Percentiles rank a stretch among this genome's conserved stretches.
These are phyloP conservation scores for Jamesozyma lodderae DNA, from an alignment of 805 yeast genomes.

Conservation along the genomic window DNA sequence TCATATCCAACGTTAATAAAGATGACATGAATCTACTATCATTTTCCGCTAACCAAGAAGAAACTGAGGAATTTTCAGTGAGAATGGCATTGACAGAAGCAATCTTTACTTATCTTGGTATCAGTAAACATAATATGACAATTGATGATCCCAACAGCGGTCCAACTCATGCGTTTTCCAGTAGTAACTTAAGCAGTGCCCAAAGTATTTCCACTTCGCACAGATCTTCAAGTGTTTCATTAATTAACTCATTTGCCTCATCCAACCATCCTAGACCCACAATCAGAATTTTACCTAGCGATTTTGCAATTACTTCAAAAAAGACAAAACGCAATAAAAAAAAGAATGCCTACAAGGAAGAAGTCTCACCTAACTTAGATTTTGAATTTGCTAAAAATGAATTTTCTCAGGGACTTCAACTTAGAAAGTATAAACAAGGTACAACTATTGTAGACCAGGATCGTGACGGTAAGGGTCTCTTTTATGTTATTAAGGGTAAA, in stretches of 20 bases:
- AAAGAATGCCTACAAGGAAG: constrained; percentile 14
- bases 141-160: constrained; percentile 5
- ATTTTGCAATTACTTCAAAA: constrained; percentile 13
- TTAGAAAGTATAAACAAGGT: constrained; percentile 46
- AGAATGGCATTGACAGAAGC: constrained; percentile 62
- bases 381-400: constrained; percentile 46
- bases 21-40: constrained; percentile 16
- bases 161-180: not conserved
- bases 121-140: constrained; percentile 35
- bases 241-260: constrained; percentile 11
- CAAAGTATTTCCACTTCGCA: not conserved
- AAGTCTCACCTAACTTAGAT: constrained; percentile 28
- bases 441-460: constrained; percentile 54
- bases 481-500: constrained; percentile 69
- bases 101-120: constrained; percentile 59
- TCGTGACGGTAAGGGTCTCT: constrained; percentile 62
- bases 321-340: constrained; percentile 5
- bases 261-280: constrained; percentile 13
- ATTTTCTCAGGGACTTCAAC: constrained; percentile 50
- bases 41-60: constrained; percentile 52
- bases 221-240: constrained; percentile 12
- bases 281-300: constrained; percentile 22
- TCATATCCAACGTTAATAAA: not conserved
- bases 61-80: constrained; percentile 58
- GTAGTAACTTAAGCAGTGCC: not conserved